phyloP scores from a whole-genome alignment of 306 rosid species.

The Vigna angularis region DNA sequence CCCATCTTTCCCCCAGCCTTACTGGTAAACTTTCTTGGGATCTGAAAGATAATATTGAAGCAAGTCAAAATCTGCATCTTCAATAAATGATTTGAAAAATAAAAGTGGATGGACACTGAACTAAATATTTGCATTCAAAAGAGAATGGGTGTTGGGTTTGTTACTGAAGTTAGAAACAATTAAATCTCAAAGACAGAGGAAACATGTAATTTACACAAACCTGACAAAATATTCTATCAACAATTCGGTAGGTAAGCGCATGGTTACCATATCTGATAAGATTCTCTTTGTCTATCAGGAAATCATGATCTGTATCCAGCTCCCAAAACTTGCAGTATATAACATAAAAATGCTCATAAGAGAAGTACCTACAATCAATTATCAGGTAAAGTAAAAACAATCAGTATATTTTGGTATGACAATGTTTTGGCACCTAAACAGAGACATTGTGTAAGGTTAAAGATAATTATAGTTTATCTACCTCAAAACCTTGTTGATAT shows the following conservation, averaged over 20 bases:
- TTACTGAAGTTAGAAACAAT: slow-evolving; percentile 24
- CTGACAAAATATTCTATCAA: slow-evolving; percentile 99
- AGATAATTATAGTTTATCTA: slow-evolving; percentile 45
- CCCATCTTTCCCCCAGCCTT: slow-evolving; percentile 99
- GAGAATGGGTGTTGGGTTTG: slow-evolving; percentile 4
- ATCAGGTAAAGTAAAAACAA: slow-evolving; percentile 16
- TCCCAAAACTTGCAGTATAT: slow-evolving; percentile 99
- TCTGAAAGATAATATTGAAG: slow-evolving; percentile 58
- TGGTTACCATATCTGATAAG: slow-evolving; percentile 99
- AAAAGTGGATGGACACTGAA: slow-evolving; percentile 3
- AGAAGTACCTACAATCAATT: slow-evolving; percentile 79
- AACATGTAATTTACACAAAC: slow-evolving; percentile 58
- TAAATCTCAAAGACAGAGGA: slow-evolving; percentile 37
- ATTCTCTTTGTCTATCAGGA: slow-evolving; percentile 97
- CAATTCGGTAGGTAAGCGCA: slow-evolving; percentile 98
- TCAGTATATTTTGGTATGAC: not conserved
- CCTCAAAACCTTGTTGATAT: slow-evolving; percentile 98
- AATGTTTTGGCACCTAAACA: slow-evolving; percentile 4
- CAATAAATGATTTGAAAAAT: slow-evolving; percentile 31
- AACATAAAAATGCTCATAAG: slow-evolving; percentile 98
- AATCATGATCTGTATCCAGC: slow-evolving; percentile 99
- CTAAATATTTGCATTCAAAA: slow-evolving; percentile 25
- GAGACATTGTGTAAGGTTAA: slow-evolving; percentile 9
- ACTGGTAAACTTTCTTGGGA: slow-evolving; percentile 94
- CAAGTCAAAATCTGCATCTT: slow-evolving; percentile 39